These are phyloP conservation scores for Exophiala bonariae DNA, from an alignment of 2,329 filamentous ascomycete genomes.

Conservation along the genomic window DNA sequence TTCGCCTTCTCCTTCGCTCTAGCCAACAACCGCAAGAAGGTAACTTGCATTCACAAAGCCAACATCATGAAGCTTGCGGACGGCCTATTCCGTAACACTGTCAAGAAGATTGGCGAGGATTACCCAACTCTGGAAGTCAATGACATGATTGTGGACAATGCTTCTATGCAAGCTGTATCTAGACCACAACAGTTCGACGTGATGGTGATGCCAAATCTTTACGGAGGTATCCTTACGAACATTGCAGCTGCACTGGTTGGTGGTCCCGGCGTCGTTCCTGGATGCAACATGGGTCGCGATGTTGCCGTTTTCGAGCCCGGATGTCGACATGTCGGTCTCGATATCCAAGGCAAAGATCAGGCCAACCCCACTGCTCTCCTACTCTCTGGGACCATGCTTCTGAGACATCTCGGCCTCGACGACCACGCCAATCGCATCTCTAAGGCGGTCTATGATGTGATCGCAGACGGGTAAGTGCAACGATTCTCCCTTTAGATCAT, in stretches of 20 bases:
- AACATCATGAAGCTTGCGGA: constrained; percentile 99
- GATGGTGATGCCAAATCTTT: constrained; percentile 94
- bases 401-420: constrained; percentile 94
- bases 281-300: constrained; percentile 99
- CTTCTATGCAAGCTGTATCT: constrained; percentile 98
- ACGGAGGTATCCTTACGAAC: constrained; percentile 87
- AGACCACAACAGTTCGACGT: constrained; percentile 98
- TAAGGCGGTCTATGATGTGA: constrained; percentile 74
- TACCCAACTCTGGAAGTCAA: constrained; percentile 94
- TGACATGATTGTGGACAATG: constrained; percentile 99
- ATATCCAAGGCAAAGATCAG: constrained; percentile 99
- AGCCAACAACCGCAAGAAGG: constrained; percentile 98
- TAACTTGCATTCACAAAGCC: constrained; percentile 99
- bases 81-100: constrained; percentile 96
- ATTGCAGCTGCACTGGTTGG: constrained; percentile 96
- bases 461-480: constrained; percentile 78
- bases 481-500: background rate
- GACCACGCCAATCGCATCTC: constrained; percentile 98
- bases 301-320: constrained; percentile 98
- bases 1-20: constrained; percentile 98
- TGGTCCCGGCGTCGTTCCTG: constrained; percentile 93
- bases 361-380: constrained; percentile 97
- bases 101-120: constrained; percentile 89
- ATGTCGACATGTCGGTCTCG: constrained; percentile 97
- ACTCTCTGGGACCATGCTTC: constrained; percentile 93